Base-by-base conservation (phyloP, 495 filamentous ascomycete genomes). In the Chaetomium cochliodes region DNA sequence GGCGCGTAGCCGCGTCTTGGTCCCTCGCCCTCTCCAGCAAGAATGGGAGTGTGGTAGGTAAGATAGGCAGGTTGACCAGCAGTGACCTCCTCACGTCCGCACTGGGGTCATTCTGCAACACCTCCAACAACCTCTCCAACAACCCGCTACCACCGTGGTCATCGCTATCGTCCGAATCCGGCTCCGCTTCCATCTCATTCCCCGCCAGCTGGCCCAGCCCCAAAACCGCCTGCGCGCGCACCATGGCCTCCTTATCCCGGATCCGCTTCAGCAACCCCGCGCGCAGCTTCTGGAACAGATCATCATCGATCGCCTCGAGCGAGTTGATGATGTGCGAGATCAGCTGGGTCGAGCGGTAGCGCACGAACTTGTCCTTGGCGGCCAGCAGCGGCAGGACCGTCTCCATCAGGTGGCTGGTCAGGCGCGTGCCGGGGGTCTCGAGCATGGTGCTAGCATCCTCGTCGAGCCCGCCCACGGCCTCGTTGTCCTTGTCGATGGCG, bases 171-270 rank as follows among this genome's bases (percentile, higher is more conserved):
- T 88, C 86, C 51, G 89, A 86, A 50, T 87, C 82, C n/a, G 82
- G 83, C 62, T 90, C 89, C 22, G 85, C 89, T 26, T 94, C 89
- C 9, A 86, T 82, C 60, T 90, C 86, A 70, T 96, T 92, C 8
- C 88, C 90, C 2, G 91, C 92, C 8, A 98, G 78, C 44, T 92
- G 83, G 23, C 90, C 91, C 20, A 99, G 82, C 7, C 92, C 92
- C 63, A 96, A 81, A 7, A 96, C 93, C n/a, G 94, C 96, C 76
- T 99, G 94, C 13, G 93, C 89, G 42, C 94, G 85, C 15, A 99
- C 90, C 69, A 90, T 89, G 0, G 91, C 81, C 74, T 99, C 94
- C 73, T 96, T 98, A 75, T 99, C 94, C 60, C 90, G 85, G 47
- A 98, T 87, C 30, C 94, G 85, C 76, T 90, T 93, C 47, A 93